phyloP scores from a whole-genome alignment of 2,329 filamentous ascomycete species.

The Albophoma yamanashiensis region DNA sequence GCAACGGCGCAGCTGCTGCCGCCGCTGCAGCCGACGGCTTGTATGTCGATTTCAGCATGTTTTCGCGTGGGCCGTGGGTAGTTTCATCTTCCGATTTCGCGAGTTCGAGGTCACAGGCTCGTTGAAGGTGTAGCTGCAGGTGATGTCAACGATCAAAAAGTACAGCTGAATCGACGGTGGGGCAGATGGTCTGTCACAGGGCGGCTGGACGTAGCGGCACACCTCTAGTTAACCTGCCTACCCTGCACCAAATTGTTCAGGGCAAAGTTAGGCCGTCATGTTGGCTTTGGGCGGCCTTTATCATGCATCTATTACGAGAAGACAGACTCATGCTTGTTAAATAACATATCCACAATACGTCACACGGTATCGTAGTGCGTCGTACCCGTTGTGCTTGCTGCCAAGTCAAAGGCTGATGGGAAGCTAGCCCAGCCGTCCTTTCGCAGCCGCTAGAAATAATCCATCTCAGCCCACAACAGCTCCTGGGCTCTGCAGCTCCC shows the following conservation, averaged over 20 bases:
- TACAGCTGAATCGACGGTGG: background rate
- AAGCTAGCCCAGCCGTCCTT: no score
- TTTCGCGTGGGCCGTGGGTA: no score
- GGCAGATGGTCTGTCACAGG: background rate
- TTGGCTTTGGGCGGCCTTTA: background rate
- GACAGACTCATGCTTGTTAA: no score
- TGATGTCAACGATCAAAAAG: background rate
- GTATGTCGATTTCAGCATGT: constrained; percentile 72
- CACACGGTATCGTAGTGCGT: background rate
- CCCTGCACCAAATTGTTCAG: background rate
- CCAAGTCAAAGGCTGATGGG: no score
- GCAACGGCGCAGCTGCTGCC: constrained; percentile 44
- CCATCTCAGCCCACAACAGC: no score
- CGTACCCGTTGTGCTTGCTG: no score
- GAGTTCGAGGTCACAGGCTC: background rate
- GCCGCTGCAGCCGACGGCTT: constrained; percentile 37
- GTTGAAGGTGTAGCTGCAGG: background rate
- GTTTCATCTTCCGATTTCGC: background rate
- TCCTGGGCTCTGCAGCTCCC: background rate
- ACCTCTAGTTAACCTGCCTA: background rate
- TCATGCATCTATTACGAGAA: background rate
- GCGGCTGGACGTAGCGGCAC: no score
- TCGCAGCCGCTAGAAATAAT: no score
- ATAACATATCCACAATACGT: background rate
- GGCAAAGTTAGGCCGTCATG: background rate